Percentiles rank a stretch among this genome's conserved stretches.
Evolutionary conservation across 805 yeast genomes (phyloP).

Genomic region (Yarrowia porcina): DNA sequence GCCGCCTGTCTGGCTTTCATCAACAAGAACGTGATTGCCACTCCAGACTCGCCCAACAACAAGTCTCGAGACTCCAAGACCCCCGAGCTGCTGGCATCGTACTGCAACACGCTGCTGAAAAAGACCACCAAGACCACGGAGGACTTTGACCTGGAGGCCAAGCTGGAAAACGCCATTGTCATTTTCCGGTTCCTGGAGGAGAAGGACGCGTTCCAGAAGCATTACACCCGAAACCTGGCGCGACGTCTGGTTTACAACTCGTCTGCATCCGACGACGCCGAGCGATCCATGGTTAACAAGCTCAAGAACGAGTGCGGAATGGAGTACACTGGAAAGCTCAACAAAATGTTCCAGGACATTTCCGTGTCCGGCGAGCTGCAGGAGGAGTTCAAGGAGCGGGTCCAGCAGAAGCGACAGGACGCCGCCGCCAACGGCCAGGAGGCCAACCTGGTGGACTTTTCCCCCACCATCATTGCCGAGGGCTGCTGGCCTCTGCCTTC

Average conservation of each 20-base stretch:
- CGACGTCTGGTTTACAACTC: slow-evolving; percentile 84
- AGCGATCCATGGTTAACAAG: slow-evolving; percentile 77
- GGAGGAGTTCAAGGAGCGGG: slow-evolving; percentile 50
- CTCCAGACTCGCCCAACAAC: slow-evolving; percentile 39
- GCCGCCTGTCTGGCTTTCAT: slow-evolving; percentile 82
- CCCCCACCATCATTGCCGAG: slow-evolving; percentile 77
- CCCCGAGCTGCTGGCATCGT: slow-evolving; percentile 87
- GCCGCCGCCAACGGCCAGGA: slow-evolving; percentile 36
- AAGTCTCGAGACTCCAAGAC: slow-evolving; percentile 57
- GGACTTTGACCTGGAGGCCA: slow-evolving; percentile 59
- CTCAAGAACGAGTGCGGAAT: slow-evolving; percentile 84
- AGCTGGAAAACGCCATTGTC: slow-evolving; percentile 79
- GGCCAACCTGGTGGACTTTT: slow-evolving; percentile 49
- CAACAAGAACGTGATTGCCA: slow-evolving; percentile 75
- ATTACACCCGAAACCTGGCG: slow-evolving; percentile 85
- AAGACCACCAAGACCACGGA: slow-evolving; percentile 65
- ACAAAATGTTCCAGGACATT: slow-evolving; percentile 95
- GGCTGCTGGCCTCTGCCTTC: slow-evolving; percentile 81
- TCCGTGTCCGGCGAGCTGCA: slow-evolving; percentile 76
- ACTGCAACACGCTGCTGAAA: slow-evolving; percentile 78
- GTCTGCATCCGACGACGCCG: slow-evolving; percentile 79
- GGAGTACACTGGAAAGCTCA: slow-evolving; percentile 90
- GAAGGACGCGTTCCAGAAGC: slow-evolving; percentile 91
- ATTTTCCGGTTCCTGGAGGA: slow-evolving; percentile 86
- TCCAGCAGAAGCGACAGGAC: slow-evolving; percentile 37